A percentile compares a stretch with the other conserved stretches of the same genome.
These are phyloP conservation scores for Sporothrix protearum DNA, from an alignment of 2,329 filamentous ascomycete species.

Conservation along the genomic window DNA sequence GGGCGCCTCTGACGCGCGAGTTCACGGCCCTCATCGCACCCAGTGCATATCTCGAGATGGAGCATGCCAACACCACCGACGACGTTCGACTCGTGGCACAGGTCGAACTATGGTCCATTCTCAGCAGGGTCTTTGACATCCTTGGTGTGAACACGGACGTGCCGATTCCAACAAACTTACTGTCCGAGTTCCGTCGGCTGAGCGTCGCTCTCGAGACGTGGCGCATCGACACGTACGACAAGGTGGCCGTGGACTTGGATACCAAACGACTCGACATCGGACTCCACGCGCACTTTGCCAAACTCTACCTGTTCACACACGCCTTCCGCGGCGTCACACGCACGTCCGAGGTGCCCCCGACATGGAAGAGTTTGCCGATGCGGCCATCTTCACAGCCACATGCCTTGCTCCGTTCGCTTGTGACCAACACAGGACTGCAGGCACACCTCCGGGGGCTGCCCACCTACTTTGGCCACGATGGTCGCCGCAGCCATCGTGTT, in stretches of 20 bases:
- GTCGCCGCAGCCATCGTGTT: not conserved
- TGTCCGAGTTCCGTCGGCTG: not conserved
- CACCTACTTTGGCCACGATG: not conserved
- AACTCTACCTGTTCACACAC: not conserved
- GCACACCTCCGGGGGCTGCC: not conserved
- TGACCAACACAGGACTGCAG: not conserved
- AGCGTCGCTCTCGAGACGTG: not conserved
- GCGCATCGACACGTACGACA: not conserved
- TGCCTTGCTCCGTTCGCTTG: not conserved
- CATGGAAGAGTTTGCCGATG: constrained; percentile 7
- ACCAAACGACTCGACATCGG: not conserved
- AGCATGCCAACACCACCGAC: not conserved
- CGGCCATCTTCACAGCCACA: not conserved
- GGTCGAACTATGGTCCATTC: not conserved
- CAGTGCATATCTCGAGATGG: not conserved
- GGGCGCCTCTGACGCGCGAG: not conserved
- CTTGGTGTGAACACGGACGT: not conserved
- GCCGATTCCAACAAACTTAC: not conserved
- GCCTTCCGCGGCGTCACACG: not conserved
- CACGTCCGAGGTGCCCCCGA: not conserved
- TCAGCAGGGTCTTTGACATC: not conserved
- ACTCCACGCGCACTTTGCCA: constrained; percentile 4
- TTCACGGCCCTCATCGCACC: not conserved
- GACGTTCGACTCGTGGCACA: not conserved
- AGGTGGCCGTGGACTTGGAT: not conserved